Base-by-base conservation (phyloP, 2,329 filamentous ascomycete species). In the Cladosporium sp. region DNA sequence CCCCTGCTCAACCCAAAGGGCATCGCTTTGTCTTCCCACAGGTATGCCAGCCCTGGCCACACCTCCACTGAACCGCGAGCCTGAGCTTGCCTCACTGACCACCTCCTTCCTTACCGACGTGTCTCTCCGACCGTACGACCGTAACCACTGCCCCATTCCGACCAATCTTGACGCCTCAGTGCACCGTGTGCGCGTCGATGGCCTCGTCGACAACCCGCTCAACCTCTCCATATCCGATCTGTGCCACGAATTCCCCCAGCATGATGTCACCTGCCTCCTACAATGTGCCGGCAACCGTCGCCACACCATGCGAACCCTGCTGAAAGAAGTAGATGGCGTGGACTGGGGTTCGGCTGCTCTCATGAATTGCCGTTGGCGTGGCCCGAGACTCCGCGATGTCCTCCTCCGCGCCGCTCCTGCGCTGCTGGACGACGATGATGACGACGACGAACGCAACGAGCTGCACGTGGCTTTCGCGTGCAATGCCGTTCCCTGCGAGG, bases 221-320 rank as follows among this genome's bases (percentile, higher is more conserved):
- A 70, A 71, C 2, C 71, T 84, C 24, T 76, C 77, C 2, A 67
- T 82, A 15, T 56, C 71, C 10, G 75, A 83, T 42, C 72, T 85
- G 7, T 62, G 71, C 52, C 70, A 73, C 4, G 67, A 76, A 4
- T 79, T 83, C 50, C 71, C 75, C 1, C 83, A 85, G 62, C 77
- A 83, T 64, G 75, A 73, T 58, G 78, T 85, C 12, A 73, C 79
- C 17, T 82, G 80, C 60, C 79, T 80, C 1, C 71, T 85, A 1
- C 81, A 84, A 71, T 85, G 83, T 45, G 82, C 83, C 4, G 83
- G 83, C 19, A 85, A 85, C 62, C 73, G 83, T 9, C 77, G 83
- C 12, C 82, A 85, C 65, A 82, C 81, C 2, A 85, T 85, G 82
- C 79, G 82, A 32, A 84, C 80, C 1, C 73, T 78, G 61, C 69